Base-by-base conservation (phyloP, 768 basidiomycete species). In the Amanita polypyramis region DNA sequence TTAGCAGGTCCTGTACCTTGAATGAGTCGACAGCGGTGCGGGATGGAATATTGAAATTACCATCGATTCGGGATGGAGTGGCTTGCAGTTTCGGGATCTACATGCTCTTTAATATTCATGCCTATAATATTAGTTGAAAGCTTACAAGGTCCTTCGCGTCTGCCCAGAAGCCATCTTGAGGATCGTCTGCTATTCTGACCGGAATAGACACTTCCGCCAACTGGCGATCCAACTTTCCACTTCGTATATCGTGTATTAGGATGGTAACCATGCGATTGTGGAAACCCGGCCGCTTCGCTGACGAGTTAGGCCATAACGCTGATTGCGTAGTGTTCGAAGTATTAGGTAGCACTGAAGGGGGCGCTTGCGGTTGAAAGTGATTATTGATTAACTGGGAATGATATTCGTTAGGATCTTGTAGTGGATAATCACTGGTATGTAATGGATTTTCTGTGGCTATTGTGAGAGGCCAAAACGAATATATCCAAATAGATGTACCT, bases 41-140 rank as follows among this genome's bases (percentile, higher is more conserved):
- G 17, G 15, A 20, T 35, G 41, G 27, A 50, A 43, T 15, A 21
- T 11, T 19, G 29, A 39, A 21, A n/a, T 39, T 46, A 82, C 85
- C 85, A 60, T 88, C 85, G 45, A 88, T 79, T 51, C 82, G 69
- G 9, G 79, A 75, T 9, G 83, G 77, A 20, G 79, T 70, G 0
- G 60, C 54, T 59, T 88, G 85, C 19, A 87, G 68, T 50, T 70
- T 68, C 10, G 73, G 64, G 39, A 73, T 70, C 66, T 76, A 49
- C 12, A 37, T 50, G 21, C n/a, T 11, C 21, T 19, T 17, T 27
- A 17, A 20, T n/a, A 47, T 19, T 23, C 8, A n/a, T 47, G 15
- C 12, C 14, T 33, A 17, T 32, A 30, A 9, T 25, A 21, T 23
- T 5, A 19, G 39, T 34, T 6, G 49, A 35, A 17, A 27, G 57